phyloP scores from a whole-genome alignment of 108 stramenopile genomes.

The Cyclotella atomus region DNA sequence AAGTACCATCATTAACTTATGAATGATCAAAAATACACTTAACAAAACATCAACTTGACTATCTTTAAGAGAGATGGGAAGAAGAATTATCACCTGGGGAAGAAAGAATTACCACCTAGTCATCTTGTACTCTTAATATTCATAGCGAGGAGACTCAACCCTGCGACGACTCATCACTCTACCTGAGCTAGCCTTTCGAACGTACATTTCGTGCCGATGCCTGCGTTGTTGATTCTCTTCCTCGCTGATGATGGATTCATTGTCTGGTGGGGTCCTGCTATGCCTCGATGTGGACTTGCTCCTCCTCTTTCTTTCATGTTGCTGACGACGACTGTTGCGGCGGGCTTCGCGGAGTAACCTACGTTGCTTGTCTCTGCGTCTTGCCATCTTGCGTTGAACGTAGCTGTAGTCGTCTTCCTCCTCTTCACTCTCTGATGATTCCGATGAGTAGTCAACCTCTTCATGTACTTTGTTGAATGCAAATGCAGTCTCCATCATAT shows the following conservation, averaged over 20 bases:
- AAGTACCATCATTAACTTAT: no score
- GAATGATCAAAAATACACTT: no score
- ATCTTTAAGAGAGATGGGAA: no score
- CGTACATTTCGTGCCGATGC: no score
- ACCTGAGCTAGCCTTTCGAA: no score
- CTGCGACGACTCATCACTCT: no score
- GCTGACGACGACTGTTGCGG: background rate
- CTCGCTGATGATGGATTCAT: background rate
- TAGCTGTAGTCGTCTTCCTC: constrained; percentile 3
- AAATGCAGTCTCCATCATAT: constrained; percentile 12
- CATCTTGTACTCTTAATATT: no score
- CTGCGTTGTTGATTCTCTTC: no score
- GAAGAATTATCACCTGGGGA: no score
- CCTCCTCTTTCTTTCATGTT: background rate
- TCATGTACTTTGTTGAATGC: background rate
- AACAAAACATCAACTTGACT: no score
- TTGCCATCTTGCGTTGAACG: background rate
- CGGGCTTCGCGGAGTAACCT: background rate
- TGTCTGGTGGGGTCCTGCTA: background rate
- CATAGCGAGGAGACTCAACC: no score
- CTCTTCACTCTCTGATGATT: constrained; percentile 3
- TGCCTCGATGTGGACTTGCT: background rate
- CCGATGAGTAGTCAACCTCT: background rate
- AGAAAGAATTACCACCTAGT: no score
- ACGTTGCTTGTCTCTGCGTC: background rate